phyloP scores from a whole-genome alignment of 2,329 filamentous ascomycete species.

The Niveomyces coronatus region DNA sequence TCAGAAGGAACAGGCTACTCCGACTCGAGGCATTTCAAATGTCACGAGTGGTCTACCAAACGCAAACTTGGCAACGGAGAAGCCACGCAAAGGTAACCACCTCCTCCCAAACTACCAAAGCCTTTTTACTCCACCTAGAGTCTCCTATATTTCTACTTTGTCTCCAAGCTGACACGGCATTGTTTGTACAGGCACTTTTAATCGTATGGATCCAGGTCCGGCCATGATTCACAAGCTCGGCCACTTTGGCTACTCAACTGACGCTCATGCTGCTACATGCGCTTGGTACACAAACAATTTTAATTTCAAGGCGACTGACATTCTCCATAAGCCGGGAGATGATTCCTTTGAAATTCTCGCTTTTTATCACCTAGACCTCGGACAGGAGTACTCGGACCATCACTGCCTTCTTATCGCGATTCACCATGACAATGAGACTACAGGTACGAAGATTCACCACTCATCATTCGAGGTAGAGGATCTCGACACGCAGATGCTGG shows the following conservation, averaged over 20 bases:
- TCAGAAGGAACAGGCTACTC: conserved; percentile 12
- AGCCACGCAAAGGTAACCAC: conserved; percentile 6
- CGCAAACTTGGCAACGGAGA: not conserved
- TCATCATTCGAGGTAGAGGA: conserved; percentile 39
- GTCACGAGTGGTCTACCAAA: not conserved
- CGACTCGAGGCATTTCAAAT: too few species aligned
- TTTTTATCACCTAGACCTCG: conserved; percentile 28
- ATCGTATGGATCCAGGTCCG: conserved; percentile 23
- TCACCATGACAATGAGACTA: conserved; percentile 10
- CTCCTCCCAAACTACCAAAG: conserved; percentile 1
- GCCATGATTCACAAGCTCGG: conserved; percentile 28
- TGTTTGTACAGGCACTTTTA: conserved; percentile 18
- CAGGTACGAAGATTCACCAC: conserved; percentile 16
- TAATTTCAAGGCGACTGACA: conserved; percentile 30
- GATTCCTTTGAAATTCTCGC: conserved; percentile 12
- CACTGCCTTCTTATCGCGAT: conserved; percentile 42
- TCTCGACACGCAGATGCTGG: conserved; percentile 49
- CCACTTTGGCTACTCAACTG: conserved; percentile 25
- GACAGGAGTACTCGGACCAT: conserved; percentile 37
- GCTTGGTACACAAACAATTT: conserved; percentile 29
- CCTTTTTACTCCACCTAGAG: not conserved
- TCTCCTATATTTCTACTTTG: too few species aligned
- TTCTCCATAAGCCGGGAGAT: conserved; percentile 11
- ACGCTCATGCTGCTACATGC: conserved; percentile 21
- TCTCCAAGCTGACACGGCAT: not conserved